Base-by-base conservation (phyloP, 176 grass and related monocot species). In the Zizania latifolia region DNA sequence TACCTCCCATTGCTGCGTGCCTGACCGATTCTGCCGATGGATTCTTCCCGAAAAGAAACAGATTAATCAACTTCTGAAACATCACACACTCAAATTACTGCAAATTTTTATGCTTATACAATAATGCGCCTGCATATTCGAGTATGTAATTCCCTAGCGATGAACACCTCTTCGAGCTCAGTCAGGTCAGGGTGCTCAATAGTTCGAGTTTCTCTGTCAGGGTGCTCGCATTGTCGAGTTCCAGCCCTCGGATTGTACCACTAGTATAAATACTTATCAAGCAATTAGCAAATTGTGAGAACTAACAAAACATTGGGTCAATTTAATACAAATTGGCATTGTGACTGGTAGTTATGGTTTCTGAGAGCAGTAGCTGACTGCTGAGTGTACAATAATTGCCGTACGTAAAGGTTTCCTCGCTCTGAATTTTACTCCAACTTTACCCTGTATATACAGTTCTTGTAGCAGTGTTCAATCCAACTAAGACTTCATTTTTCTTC, bases 61-160 rank as follows among this genome's bases (percentile, higher is more conserved):
- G 53, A 54, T 64, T 12, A 6, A 15, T 65, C 6, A 10, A 68
- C 32, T 17, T 74, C 44, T 24, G 19, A 56, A 71, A 71, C 39
- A 54, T 71, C 78, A 80, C 15, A 2, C 11, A 11, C n/a, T 50
- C 45, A 50, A 0, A 16, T 15, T 50, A 50, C 45, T 50, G 45
- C 17, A 19, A 19, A 19, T 50, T 50, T 50, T n/a, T 50, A 5
- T 19, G 16, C 45, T n/a, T n/a, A 50, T n/a, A 48, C 45, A 50
- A n/a, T 2, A 19, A 50, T n/a, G 2, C 45, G 26, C 9, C 11
- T n/a, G 19, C 19, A 57, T 57, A 32, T 82, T 74, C 70, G 59
- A 74, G 70, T 74, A 40, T 36, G 11, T 66, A 66, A 66, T 66
- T 66, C 23, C n/a, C n/a, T n/a, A n/a, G n/a, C n/a, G n/a, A n/a